Base-by-base conservation (phyloP, 2,329 filamentous ascomycete genomes). In the Leptographium wingfieldii region DNA sequence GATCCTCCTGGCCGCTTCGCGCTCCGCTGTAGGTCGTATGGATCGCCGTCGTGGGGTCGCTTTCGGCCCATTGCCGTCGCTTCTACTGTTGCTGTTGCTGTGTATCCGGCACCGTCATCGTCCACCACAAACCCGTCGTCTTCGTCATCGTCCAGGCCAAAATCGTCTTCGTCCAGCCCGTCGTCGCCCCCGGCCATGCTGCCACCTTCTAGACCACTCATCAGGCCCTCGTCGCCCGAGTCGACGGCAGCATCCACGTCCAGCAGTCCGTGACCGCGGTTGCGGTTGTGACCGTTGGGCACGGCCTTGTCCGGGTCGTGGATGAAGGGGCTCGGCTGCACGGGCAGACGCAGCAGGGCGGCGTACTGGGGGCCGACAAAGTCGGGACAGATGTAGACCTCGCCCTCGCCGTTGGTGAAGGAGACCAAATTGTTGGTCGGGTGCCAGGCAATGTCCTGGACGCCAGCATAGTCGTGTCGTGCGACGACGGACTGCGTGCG, bases 41-140 rank as follows among this genome's bases (percentile, higher is more conserved):
- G 43, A 63, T 85, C 88, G 22, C 85, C 75, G 51, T 59, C 61
- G 55, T 56, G 77, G 25, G 73, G 67, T 35, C 81, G 75, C 67
- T 84, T 84, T 55, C 73, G 73, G 38, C 75, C 73, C 55, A 43
- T 38, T 19, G 31, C 27, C 1, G 12, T 68, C 70, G 43, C 77
- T 83, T 49, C 86, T 74, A 19, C 46, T 46, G 4, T 31, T 25
- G 40, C 51, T 19, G 31, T 9, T 33, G 22, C 31, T 1, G 85
- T 81, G 72, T 97, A 97, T 51, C 92, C 94, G 40, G 91, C 92
- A 12, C 92, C 92, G 69, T 99, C 94, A 64, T 99, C 94, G 67
- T 99, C 94, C 5, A 91, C 85, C 1, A 99, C 89, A 70, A 97
- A 99, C 64, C 90, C 90, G 51, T 90, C 88, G 74, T 85, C 69